Evolutionary conservation across 2,329 filamentous ascomycete species (phyloP).

Genomic region (Mycosphaerelloides madeirae): DNA sequence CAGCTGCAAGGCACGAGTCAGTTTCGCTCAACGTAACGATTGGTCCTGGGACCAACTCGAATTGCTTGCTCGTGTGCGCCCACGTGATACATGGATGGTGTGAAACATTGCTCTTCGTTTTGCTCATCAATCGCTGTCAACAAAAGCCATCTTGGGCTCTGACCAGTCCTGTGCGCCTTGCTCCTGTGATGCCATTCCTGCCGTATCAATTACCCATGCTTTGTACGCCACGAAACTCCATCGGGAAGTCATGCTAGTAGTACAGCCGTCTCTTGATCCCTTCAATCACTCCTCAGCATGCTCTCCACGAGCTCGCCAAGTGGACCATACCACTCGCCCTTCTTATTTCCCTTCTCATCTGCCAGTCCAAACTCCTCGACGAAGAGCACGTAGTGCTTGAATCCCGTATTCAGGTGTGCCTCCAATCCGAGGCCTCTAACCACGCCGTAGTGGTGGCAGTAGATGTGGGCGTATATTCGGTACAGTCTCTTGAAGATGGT

Average conservation of each 20-base stretch:
- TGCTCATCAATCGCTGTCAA: no score
- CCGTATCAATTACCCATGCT: not conserved
- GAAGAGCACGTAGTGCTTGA: slow-evolving; percentile 99
- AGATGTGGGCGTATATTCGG: slow-evolving; percentile 94
- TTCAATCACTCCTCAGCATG: slow-evolving; percentile 86
- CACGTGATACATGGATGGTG: no score
- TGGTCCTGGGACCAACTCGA: no score
- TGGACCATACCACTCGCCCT: slow-evolving; percentile 87
- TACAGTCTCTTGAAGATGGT: slow-evolving; percentile 99
- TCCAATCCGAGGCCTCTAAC: slow-evolving; percentile 92
- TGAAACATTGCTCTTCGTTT: no score
- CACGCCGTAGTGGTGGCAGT: slow-evolving; percentile 97
- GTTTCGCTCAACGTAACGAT: no score
- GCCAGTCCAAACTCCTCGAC: slow-evolving; percentile 93
- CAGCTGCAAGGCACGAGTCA: no score
- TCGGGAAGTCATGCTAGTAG: not conserved
- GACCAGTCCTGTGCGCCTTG: no score
- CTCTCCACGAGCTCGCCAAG: slow-evolving; percentile 93
- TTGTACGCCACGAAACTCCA: not conserved
- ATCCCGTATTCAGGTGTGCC: slow-evolving; percentile 96
- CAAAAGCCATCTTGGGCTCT: no score
- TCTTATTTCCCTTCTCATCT: slow-evolving; percentile 62
- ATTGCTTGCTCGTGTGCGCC: no score
- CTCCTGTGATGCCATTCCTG: no score
- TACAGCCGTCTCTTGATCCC: not conserved